These are phyloP conservation scores for Agaricus sinodeliciosus DNA, from an alignment of 768 basidiomycete species.

Conservation along the genomic window DNA sequence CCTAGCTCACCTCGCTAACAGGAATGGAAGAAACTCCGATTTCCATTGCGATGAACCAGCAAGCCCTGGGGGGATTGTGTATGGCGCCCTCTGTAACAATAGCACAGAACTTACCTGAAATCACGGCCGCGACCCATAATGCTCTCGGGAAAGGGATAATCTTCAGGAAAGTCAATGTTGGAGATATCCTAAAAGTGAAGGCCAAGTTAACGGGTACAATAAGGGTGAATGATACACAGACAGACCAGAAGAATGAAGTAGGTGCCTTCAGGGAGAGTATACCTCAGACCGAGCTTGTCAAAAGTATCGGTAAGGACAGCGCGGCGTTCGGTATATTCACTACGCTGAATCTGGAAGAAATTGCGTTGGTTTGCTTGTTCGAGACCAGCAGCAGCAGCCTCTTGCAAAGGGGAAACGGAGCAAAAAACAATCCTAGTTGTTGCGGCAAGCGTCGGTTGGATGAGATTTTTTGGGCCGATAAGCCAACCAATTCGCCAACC, in stretches of 20 bases:
- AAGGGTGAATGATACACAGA: background rate
- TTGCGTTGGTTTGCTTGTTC: constrained; percentile 65
- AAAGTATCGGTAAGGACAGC: constrained; percentile 71
- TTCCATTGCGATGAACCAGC: constrained; percentile 92
- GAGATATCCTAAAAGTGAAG: constrained; percentile 55
- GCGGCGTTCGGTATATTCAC: constrained; percentile 78
- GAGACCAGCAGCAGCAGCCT: constrained; percentile 86
- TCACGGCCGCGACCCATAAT: constrained; percentile 79
- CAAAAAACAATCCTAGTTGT: constrained; percentile 94
- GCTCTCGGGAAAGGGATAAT: constrained; percentile 75
- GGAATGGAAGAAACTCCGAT: constrained; percentile 91
- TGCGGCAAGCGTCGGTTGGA: constrained; percentile 82
- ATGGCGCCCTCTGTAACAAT: background rate
- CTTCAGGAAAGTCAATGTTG: constrained; percentile 68
- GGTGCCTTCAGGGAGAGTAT: constrained; percentile 82
- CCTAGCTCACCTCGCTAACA: constrained; percentile 78
- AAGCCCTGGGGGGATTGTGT: constrained; percentile 46
- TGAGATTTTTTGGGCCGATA: constrained; percentile 78
- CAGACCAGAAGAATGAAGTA: constrained; percentile 86
- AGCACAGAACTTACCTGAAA: constrained; percentile 50
- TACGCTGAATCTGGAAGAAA: constrained; percentile 73
- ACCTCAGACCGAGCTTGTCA: constrained; percentile 76
- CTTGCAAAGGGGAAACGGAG: constrained; percentile 90
- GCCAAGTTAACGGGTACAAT: background rate
- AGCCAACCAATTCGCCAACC: constrained; percentile 99